These are phyloP conservation scores for Xylariaceae sp. DNA, from an alignment of 2,329 filamentous ascomycete species.

Conservation along the genomic window DNA sequence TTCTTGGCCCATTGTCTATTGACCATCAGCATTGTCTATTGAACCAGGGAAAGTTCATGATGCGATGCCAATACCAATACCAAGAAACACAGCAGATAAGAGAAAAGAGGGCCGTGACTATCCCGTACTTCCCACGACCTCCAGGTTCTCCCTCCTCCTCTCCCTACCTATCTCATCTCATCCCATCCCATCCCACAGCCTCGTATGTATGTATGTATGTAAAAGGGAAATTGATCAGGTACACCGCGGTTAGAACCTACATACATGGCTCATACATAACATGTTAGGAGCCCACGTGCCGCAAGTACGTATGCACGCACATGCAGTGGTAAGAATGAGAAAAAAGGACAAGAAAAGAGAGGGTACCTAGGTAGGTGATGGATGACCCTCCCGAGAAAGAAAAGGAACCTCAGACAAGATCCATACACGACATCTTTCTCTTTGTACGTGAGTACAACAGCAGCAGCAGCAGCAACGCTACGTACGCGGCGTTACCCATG, in stretches of 20 bases:
- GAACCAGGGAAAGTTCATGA: neutral
- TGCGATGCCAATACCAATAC: neutral
- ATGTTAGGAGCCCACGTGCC: neutral
- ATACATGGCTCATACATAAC: neutral
- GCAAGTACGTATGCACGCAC: neutral
- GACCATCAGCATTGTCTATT: neutral
- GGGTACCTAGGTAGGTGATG: neutral
- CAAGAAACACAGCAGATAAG: neutral
- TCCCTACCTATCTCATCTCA: too few species aligned
- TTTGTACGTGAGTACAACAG: too few species aligned
- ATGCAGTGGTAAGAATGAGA: neutral
- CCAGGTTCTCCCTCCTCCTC: too few species aligned
- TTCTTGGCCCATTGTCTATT: neutral
- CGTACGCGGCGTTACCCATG: too few species aligned
- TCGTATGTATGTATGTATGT: neutral
- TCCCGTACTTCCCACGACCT: neutral
- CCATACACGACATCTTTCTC: neutral
- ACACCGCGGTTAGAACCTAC: neutral
- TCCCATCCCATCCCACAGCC: neutral
- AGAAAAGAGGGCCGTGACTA: neutral
- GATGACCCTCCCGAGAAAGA: too few species aligned
- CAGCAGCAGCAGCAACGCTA: too few species aligned
- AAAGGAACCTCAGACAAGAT: neutral
- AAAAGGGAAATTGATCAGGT: neutral
- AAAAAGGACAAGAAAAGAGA: neutral